Evolutionary conservation across 108 stramenopile species (phyloP), one percentile per base, ranked within the genome.

Genomic region (Bacterosira constricta): DNA sequence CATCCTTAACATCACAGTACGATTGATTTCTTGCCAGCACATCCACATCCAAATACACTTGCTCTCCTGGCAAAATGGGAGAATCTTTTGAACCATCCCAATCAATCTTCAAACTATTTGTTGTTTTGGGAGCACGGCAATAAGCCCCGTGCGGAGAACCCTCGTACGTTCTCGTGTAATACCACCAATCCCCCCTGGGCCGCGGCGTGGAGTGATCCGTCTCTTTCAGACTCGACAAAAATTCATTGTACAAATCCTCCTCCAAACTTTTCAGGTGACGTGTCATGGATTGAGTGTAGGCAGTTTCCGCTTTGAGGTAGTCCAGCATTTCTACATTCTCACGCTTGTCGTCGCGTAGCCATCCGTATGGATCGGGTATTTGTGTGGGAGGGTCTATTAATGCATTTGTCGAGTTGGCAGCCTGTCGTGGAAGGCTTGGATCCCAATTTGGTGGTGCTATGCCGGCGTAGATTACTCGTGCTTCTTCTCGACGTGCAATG

Each of bases 121-220:
- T 18, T 10, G 46, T 34, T 13, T 68, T 61, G 0, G 86, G 87
- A 41, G 90, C 88, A 35, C 96, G 83, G 69, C 94, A 96, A 68
- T 89, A 86, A 10, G 84, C 60, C 17, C 53, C 57, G 70, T 97
- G 97, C 18, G 88, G 80, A 57, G 82, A 87, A 26, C 97, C 97
- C 72, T 93, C 75, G 50, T 83, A 86, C 13, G 96, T 97, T 9
- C 96, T 83, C 21, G 96, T 81, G 78, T 95, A 98, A 75, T 97
- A 97, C 41, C 61, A 75, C 50, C 62, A 82, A 15, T 80, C 73
- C 6, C 87, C 90, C 1, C 79, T 58, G 20, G 84, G 78, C 0
- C 73, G 58, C 3, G 95, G 95, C 18, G 79, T 67, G 9, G 86
- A 86, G 54, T 88, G 82, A 61, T 96, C 94, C 34, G 94, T 96